Conservation (phyloP, 495 filamentous ascomycete genomes). For the Haplographium delicatum region DNA sequence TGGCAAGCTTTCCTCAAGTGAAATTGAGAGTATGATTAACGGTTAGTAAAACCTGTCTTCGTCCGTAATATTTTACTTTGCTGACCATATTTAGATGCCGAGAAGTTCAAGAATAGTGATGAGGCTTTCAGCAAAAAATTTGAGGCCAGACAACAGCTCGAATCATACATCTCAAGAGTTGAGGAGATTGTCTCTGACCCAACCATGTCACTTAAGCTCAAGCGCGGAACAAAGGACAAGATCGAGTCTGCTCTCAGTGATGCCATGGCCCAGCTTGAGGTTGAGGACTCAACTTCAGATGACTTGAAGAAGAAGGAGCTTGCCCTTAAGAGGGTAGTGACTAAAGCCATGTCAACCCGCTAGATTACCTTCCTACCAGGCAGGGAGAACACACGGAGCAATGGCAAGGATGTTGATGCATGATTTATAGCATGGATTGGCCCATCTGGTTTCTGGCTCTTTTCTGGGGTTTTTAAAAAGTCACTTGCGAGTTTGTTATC, state of each 20-base stretch:
- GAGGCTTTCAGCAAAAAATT: conserved; percentile 99
- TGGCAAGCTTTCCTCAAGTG: conserved; percentile 88
- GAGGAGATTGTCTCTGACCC: conserved; percentile 98
- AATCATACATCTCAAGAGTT: conserved; percentile 97
- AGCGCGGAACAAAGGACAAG: conserved; percentile 99
- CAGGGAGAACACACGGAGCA: conserved; percentile 17
- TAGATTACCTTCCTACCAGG: conserved; percentile 5
- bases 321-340: conserved; percentile 93
- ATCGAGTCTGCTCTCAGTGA: conserved; percentile 89
- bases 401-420: conserved; percentile 23
- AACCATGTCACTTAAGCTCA: conserved; percentile 91
- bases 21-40: conserved; percentile 97
- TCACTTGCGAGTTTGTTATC: conserved; percentile 21
- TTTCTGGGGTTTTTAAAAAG: conserved; percentile 26
- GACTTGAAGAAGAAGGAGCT: conserved; percentile 99
- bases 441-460: conserved; percentile 27
- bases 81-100: conserved; percentile 52
- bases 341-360: conserved; percentile 59
- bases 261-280: conserved; percentile 80
- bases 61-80: background rate
- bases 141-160: conserved; percentile 96
- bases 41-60: conserved; percentile 45
- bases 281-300: conserved; percentile 83
- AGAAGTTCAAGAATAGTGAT: conserved; percentile 97
- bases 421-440: conserved; percentile 27